Percentiles rank a stretch among this genome's conserved stretches.
Conservation (phyloP, 108 stramenopile species). For the Cyclotella atomus region DNA sequence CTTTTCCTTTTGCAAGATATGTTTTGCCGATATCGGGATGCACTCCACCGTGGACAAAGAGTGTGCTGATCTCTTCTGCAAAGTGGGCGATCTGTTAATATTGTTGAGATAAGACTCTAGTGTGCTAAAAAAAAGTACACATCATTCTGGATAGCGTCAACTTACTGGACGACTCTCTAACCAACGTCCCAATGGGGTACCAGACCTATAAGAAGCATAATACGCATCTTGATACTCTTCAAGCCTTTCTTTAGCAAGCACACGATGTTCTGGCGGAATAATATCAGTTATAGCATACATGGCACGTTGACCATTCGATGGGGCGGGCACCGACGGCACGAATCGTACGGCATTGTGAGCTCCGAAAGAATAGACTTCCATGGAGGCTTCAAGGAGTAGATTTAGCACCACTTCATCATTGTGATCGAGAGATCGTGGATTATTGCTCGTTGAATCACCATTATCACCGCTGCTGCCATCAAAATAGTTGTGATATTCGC, state of each 20-base stretch:
- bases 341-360: constrained; percentile 45
- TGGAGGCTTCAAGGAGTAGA: constrained; percentile 54
- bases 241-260: constrained; percentile 45
- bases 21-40: constrained; percentile 25
- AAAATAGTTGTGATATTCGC: constrained; percentile 60
- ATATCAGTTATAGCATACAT: constrained; percentile 54
- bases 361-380: constrained; percentile 52
- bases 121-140: not conserved
- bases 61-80: constrained; percentile 36
- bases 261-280: constrained; percentile 52
- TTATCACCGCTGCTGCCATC: not conserved
- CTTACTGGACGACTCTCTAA: constrained; percentile 47
- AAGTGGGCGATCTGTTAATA: constrained; percentile 27
- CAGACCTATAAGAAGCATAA: constrained; percentile 53
- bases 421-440: constrained; percentile 32
- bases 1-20: constrained; percentile 36
- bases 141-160: not conserved
- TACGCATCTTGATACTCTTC: constrained; percentile 52
- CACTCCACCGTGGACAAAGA: constrained; percentile 68
- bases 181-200: constrained; percentile 54
- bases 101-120: not conserved
- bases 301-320: constrained; percentile 11
- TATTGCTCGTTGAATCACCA: not conserved
- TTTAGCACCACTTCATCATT: constrained; percentile 58
- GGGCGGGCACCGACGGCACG: constrained; percentile 29